phyloP scores from a whole-genome alignment of 352 stramenopile species.

The Globisporangium alternatum region DNA sequence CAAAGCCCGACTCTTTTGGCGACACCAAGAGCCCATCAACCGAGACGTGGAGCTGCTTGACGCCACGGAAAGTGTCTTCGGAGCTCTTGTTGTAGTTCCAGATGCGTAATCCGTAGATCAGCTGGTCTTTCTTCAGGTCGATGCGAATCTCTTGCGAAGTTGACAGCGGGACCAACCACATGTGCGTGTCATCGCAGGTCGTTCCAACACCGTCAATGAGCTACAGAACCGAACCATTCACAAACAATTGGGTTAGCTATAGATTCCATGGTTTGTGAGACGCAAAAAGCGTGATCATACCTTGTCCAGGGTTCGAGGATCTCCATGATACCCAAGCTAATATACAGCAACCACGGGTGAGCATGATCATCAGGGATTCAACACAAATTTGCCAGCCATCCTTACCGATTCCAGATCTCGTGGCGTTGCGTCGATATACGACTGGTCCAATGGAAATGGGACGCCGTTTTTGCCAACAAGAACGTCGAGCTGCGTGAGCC shows the following conservation, averaged over 20 bases:
- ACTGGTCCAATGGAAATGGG: slow-evolving; percentile 36
- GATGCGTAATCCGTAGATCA: slow-evolving; percentile 59
- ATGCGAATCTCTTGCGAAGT: slow-evolving; percentile 45
- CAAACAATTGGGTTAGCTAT: neutral
- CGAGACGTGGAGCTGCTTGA: slow-evolving; percentile 51
- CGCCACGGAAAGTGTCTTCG: slow-evolving; percentile 68
- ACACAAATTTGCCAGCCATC: neutral
- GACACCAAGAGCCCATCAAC: slow-evolving; percentile 56
- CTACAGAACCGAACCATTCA: slow-evolving; percentile 16
- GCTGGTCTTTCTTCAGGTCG: slow-evolving; percentile 48
- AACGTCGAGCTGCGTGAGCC: slow-evolving; percentile 73
- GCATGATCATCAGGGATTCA: neutral
- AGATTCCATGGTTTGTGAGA: neutral
- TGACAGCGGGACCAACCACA: slow-evolving; percentile 86
- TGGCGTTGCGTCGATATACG: slow-evolving; percentile 56
- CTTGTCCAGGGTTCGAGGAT: slow-evolving; percentile 88
- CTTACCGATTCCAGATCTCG: slow-evolving; percentile 68
- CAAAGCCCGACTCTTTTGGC: slow-evolving; percentile 45
- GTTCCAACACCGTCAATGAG: slow-evolving; percentile 77
- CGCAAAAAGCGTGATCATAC: slow-evolving; percentile 18
- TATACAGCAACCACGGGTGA: neutral
- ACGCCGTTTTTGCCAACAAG: slow-evolving; percentile 43
- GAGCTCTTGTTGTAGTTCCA: slow-evolving; percentile 86
- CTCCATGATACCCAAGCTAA: slow-evolving; percentile 67
- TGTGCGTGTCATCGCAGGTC: slow-evolving; percentile 88